phyloP scores from a whole-genome alignment of 345 rosid genomes.

The Brassica rapa region DNA sequence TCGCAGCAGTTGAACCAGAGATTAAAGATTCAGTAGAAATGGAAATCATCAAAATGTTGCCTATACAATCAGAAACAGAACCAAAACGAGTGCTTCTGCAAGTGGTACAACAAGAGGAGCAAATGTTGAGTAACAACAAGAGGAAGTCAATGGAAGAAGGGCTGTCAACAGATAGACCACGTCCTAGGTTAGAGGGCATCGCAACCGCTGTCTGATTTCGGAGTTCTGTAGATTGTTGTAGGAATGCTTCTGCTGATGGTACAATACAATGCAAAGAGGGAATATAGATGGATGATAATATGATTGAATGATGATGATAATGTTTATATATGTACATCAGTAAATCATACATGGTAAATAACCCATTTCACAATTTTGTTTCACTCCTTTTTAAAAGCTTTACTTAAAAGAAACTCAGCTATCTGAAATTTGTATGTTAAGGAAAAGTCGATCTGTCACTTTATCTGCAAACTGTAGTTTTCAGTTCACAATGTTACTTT shows the following conservation, averaged over 20 bases:
- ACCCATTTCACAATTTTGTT: conserved; percentile 23
- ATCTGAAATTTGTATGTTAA: conserved; percentile 3
- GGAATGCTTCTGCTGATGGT: conserved; percentile 26
- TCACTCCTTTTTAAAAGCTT: not conserved
- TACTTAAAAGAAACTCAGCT: not conserved
- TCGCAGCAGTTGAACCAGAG: conserved; percentile 18
- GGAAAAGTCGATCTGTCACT: conserved; percentile 1
- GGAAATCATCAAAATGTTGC: conserved; percentile 4
- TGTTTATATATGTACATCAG: conserved; percentile 37
- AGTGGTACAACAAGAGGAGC: conserved; percentile 28
- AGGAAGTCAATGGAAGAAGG: conserved; percentile 51
- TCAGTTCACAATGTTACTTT: conserved; percentile 10
- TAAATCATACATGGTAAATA: conserved; percentile 36
- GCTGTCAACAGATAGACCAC: conserved; percentile 31
- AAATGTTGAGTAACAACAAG: conserved; percentile 37
- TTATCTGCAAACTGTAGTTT: conserved; percentile 7
- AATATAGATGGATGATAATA: conserved; percentile 7
- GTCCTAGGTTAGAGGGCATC: conserved; percentile 36
- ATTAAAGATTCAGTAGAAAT: conserved; percentile 6
- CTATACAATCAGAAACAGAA: conserved; percentile 17
- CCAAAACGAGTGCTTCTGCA: conserved; percentile 14
- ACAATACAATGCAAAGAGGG: conserved; percentile 9
- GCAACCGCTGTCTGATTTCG: conserved; percentile 35
- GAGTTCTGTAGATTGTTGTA: conserved; percentile 34
- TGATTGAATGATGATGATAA: conserved; percentile 18